Percentiles rank a stretch among this genome's conserved stretches.
Conservation (phyloP, 2,329 filamentous ascomycete genomes). For the Coniosporium uncinatum region DNA sequence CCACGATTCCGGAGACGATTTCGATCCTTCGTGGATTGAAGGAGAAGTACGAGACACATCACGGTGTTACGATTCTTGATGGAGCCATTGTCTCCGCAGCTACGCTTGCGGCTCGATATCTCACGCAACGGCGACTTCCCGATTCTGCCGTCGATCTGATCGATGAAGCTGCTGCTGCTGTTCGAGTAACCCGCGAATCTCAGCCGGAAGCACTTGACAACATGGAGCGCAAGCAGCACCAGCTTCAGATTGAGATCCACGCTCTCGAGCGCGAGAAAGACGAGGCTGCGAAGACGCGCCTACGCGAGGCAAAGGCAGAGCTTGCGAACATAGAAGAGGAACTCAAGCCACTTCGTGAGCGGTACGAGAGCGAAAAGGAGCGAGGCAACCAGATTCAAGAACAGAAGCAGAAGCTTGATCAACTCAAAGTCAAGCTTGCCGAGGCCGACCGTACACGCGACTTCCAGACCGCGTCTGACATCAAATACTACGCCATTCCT, state of each 20-base stretch:
- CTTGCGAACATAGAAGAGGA: conserved; percentile 95
- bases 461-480: conserved; percentile 81
- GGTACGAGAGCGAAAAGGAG: conserved; percentile 91
- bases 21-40: conserved; percentile 98
- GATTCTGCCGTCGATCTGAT: conserved; percentile 97
- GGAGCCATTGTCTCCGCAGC: conserved; percentile 88
- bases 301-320: conserved; percentile 80
- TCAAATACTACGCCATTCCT: conserved; percentile 96
- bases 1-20: conserved; percentile 80
- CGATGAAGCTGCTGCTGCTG: conserved; percentile 95
- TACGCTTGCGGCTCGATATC: conserved; percentile 88
- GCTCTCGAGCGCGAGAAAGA: conserved; percentile 93
- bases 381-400: conserved; percentile 90
- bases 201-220: conserved; percentile 96
- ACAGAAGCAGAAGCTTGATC: conserved; percentile 91
- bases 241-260: conserved; percentile 94
- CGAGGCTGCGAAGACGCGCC: conserved; percentile 79
- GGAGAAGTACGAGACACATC: conserved; percentile 97
- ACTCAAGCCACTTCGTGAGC: conserved; percentile 83
- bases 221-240: conserved; percentile 81
- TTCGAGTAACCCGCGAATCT: conserved; percentile 93
- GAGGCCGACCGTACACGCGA: conserved; percentile 88
- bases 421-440: conserved; percentile 85
- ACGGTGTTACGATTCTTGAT: conserved; percentile 95
- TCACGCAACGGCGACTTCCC: conserved; percentile 84